Base-by-base conservation (phyloP, 2,329 filamentous ascomycete species). In the Nothopassalora personata region DNA sequence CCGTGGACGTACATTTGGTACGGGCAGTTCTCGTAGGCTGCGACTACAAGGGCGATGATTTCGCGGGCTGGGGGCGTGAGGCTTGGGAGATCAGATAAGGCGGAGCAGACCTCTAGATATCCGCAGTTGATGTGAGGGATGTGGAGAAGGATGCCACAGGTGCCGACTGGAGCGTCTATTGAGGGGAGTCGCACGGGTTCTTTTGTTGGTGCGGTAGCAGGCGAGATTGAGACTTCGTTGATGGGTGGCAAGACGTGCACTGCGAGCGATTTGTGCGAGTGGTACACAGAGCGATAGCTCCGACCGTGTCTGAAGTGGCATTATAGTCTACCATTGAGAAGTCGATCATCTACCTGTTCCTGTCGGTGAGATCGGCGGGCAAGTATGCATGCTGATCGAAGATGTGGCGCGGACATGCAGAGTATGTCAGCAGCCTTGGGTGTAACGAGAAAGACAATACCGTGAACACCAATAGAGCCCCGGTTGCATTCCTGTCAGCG, bases 11-110 rank as follows among this genome's bases (percentile, higher is more conserved):
- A 62, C 11, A 51, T 56, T 19, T 49, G 36, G 18, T 52, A 62
- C 2, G 51, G 27, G 19, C 48, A 53, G 34, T 56, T 34, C 18
- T 62, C 58, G 43, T 60, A 60, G 31, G 55, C 50, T 1, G 49
- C 27, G 19, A 58, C 43, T 36, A 62, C 53, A 9, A 62, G 52
- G 6, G 60, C 43, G 34, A 60, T 58, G n/a, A 62, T 62, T 28
- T 54, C 47, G 27, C 50, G 45, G 9, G 53, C 56, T 4, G 58
- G 48, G 2, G 46, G 48, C 3, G 47, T 49, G 4, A 62, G 53
- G 15, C 53, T 49, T 4, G 60, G 60, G 13, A 58, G 46, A 19
- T 51, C 48, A 10, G 45, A 30, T 10, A 60, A 43, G 15, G 60
- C 46, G 13, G 57, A 48, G 43, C 36, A 54, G 48, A 58, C 36